Evolutionary conservation across 352 stramenopile genomes (phyloP), one percentile per base, ranked within the genome.

Genomic region (Phytophthora cryptogea): DNA sequence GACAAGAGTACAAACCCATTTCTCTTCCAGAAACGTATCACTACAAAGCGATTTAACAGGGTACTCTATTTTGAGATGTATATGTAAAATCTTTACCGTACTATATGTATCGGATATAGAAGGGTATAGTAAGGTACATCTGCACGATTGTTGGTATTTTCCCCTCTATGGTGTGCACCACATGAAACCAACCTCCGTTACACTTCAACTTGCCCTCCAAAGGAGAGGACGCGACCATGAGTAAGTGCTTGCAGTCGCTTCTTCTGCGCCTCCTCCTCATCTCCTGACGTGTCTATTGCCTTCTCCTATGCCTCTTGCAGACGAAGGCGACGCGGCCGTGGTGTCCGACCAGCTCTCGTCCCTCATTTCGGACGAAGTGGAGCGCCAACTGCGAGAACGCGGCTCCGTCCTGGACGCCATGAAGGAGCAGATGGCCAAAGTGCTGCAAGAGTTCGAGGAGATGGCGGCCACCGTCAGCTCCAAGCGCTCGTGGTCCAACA

Each of bases 401-500:
- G 66, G 68, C 37, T 81, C 79, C 35, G 49, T 76, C 43, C 49
- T 91, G 9, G 78, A 88, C 23, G 55, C 54, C 8, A 82, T 91
- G 74, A 86, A 86, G 60, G 55, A 72, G 36, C 80, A 91, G 59
- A 89, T 91, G 80, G 68, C 70, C 16, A 80, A 78, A 42, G 74
- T 91, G 40, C 66, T 91, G 35, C 66, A 70, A 8, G 82, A 91
- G 63, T 86, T 91, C 44, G 82, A 91, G 50, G 78, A 89, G 56
- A 63, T 89, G 43, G 70, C 78, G 33, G 72, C 49, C 54, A 83
- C 71, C 30, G 56, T 81, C 20, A 70, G 74, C 40, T 71, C 80
- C 39, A 86, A 89, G 60, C 78, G 76, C 13, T 84, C 82, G 35
- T 91, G 82, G 82, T 86, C 81, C 59, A 86, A 85, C 37, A 84